These are phyloP conservation scores for Cercospora sojina DNA, from an alignment of 2,329 filamentous ascomycete genomes.

Conservation along the genomic window DNA sequence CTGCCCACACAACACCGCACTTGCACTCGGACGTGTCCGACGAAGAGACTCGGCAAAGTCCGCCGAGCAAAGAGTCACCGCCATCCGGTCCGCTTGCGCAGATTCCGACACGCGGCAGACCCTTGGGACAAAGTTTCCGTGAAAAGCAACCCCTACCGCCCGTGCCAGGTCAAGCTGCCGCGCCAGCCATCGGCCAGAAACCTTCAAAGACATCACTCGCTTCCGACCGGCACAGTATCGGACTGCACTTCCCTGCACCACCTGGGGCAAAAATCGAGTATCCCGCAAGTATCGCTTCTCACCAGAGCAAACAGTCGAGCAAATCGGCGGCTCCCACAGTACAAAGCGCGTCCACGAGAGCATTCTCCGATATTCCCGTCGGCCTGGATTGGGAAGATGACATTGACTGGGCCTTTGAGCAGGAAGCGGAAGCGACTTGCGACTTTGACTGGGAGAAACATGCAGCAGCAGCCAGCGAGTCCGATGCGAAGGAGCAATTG, in stretches of 20 bases:
- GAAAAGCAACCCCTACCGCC: slow-evolving; percentile 22
- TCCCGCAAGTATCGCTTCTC: slow-evolving; percentile 12
- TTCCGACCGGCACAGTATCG: slow-evolving; percentile 13
- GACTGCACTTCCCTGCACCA: slow-evolving; percentile 17
- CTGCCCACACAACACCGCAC: slow-evolving; percentile 17
- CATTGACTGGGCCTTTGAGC: slow-evolving; percentile 62
- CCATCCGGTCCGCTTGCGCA: background rate
- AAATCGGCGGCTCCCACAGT: slow-evolving; percentile 15
- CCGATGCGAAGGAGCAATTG: slow-evolving; percentile 10
- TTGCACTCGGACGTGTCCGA: slow-evolving; percentile 5
- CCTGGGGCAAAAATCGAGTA: slow-evolving; percentile 7
- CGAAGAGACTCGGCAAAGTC: slow-evolving; percentile 1
- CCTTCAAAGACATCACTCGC: slow-evolving; percentile 15
- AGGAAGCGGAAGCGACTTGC: slow-evolving; percentile 60
- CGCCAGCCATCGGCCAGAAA: slow-evolving; percentile 11
- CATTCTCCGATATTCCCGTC: slow-evolving; percentile 29
- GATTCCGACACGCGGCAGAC: slow-evolving; percentile 10
- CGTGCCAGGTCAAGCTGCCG: slow-evolving; percentile 12
- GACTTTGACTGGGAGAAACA: slow-evolving; percentile 57
- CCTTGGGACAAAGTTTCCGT: slow-evolving; percentile 18
- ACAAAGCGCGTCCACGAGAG: slow-evolving; percentile 15
- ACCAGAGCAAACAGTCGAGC: slow-evolving; percentile 20
- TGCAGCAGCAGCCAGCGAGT: slow-evolving; percentile 3
- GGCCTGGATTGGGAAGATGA: slow-evolving; percentile 60
- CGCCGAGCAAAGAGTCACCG: slow-evolving; percentile 3